phyloP scores from a whole-genome alignment of 225 moss, liverwort and hornwort genomes.

The Neckera pumila region DNA sequence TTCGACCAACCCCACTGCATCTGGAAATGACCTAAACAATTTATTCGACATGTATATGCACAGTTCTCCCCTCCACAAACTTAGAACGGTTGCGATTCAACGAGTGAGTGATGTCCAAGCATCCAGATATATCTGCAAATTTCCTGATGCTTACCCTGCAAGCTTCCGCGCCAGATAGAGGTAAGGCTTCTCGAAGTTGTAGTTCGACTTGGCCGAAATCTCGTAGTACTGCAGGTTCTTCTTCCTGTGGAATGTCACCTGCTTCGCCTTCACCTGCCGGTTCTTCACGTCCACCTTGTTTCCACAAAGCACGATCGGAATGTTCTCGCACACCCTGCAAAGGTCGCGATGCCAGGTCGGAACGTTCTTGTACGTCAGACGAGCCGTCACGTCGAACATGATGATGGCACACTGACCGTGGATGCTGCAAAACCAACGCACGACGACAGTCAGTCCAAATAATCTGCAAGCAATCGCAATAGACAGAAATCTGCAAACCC shows the following conservation, averaged over 20 bases:
- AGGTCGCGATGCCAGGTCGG: slow-evolving; percentile 93
- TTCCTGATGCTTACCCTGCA: background rate
- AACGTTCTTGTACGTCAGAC: slow-evolving; percentile 87
- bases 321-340: slow-evolving; percentile 68
- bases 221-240: slow-evolving; percentile 70
- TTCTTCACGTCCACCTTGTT: slow-evolving; percentile 75
- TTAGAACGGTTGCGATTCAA: accelerated
- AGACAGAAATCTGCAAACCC: no score
- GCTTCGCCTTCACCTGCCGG: slow-evolving; percentile 68
- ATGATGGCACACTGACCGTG: slow-evolving; percentile 95
- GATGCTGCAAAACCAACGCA: slow-evolving; percentile 33
- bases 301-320: slow-evolving; percentile 57
- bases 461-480: background rate
- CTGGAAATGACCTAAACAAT: background rate
- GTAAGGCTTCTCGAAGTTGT: slow-evolving; percentile 66
- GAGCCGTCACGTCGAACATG: slow-evolving; percentile 90
- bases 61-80: no score
- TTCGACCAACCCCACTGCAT: accelerated
- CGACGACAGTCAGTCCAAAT: background rate
- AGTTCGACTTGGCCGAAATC: slow-evolving; percentile 58
- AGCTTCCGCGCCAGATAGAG: slow-evolving; percentile 58
- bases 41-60: accelerated
- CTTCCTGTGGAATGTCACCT: slow-evolving; percentile 64
- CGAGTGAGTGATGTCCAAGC: accelerated
- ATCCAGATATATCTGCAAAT: accelerated